Base-by-base conservation (phyloP, 1,139 yeast species). In the Arxiozyma heterogenica region DNA sequence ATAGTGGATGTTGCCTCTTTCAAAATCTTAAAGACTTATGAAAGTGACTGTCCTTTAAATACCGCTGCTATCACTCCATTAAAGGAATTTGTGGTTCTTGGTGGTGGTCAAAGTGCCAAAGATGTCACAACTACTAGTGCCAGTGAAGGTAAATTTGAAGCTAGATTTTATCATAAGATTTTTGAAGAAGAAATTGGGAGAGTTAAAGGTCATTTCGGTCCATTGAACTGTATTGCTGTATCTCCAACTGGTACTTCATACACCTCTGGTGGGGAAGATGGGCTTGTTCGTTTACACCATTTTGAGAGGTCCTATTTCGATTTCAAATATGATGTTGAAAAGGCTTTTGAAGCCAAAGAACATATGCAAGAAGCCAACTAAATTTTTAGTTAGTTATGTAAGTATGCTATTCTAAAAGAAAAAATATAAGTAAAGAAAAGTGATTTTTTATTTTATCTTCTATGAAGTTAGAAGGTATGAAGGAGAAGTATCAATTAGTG, bases 21-120 rank as follows among this genome's bases (percentile, higher is more conserved):
- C 59, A 79, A 83, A 59, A 70, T 84, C 54, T 73, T 88, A 71
- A 90, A 91, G 74, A 83, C 82, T 30, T 93, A 79, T 72, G 81
- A 79, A 64, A 86, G 96, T 9, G 97, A 90, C 70, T 91, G 96
- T 52, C 97, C 98, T 56, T 80, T 94, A 80, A 94, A 94, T 76
- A 83, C 96, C 41, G 98, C 98, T 30, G 86, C 96, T 60, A 85
- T 93, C 62, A 91, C 98, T 11, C 93, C 98, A 30, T 76, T 83
- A 55, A 93, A 94, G 74, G 94, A 93, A 69, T 91, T 85, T 69
- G 88, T 93, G 59, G 85, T 93, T 54, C 79, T 94, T 60, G 98
- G 98, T 54, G 99, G 99, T 74, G 99, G 99, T 82, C 98, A 93
- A 77, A 98, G 91, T 70, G 98, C 98, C 45, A 83, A 91, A 73